Conservation (phyloP, 2,329 filamentous ascomycete genomes). For the Amesomyces nigricolor region DNA sequence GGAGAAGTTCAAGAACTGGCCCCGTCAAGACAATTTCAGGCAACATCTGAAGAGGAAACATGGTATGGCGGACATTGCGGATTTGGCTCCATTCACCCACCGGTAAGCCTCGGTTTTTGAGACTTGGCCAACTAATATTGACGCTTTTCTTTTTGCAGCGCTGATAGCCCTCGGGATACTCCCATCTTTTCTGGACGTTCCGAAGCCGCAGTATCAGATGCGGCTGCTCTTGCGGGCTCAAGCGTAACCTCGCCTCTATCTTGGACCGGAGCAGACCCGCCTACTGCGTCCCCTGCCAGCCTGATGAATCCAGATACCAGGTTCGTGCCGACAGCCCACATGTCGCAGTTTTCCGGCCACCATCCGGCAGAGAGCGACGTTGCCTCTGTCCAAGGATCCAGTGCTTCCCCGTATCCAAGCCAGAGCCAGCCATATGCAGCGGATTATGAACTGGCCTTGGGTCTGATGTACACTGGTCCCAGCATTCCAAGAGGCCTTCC, state of each 20-base stretch:
- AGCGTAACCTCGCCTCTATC: neutral
- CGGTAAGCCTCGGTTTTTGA: slow-evolving; percentile 24
- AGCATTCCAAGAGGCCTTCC: neutral
- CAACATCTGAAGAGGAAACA: slow-evolving; percentile 72
- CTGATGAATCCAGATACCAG: neutral
- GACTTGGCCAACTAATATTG: neutral
- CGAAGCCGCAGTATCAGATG: neutral
- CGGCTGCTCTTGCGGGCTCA: neutral
- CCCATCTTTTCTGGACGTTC: neutral
- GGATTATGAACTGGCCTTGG: neutral
- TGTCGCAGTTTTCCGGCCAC: neutral
- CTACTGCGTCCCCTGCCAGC: neutral
- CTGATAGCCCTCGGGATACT: neutral
- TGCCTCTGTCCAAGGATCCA: neutral
- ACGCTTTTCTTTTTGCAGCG: neutral
- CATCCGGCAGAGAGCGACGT: slow-evolving; percentile 4
- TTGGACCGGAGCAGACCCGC: slow-evolving; percentile 10
- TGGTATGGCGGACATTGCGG: slow-evolving; percentile 32
- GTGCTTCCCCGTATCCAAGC: neutral
- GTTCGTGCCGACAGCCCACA: neutral
- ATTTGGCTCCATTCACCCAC: slow-evolving; percentile 34
- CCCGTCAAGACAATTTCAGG: slow-evolving; percentile 79
- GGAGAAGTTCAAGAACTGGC: slow-evolving; percentile 65
- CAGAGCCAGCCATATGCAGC: neutral
- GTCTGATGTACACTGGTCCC: neutral